Conservation (phyloP, 2,329 filamentous ascomycete genomes). For the Colletotrichum zoysiae region DNA sequence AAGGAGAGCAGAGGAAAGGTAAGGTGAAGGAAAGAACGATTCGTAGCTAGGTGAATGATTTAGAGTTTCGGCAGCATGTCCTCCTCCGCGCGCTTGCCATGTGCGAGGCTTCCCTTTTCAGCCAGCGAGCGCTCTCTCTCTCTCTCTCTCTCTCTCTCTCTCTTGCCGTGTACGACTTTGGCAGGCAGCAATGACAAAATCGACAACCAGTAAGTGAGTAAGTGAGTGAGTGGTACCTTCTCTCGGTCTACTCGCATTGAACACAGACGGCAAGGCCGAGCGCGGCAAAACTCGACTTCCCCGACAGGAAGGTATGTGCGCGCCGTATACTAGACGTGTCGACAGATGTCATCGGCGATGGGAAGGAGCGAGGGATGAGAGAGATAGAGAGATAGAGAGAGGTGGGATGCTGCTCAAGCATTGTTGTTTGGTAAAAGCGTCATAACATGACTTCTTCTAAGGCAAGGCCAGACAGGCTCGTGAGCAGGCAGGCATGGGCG, state of each 20-base stretch:
- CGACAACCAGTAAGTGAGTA: not conserved
- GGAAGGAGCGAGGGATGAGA: not conserved
- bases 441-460: not conserved
- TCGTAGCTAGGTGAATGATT: not conserved
- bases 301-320: not conserved
- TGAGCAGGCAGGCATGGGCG: not conserved
- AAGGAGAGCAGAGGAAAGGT: too few species aligned
- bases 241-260: not conserved
- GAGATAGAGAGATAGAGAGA: not conserved
- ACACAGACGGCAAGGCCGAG: not conserved
- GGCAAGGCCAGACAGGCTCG: not conserved
- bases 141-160: not conserved
- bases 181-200: not conserved
- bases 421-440: not conserved
- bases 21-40: not conserved
- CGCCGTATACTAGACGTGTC: not conserved
- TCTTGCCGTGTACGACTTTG: not conserved
- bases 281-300: not conserved
- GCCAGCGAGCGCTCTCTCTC: not conserved
- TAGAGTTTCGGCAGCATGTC: constrained; percentile 35
- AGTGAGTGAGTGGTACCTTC: not conserved
- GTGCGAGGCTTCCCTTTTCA: constrained; percentile 22
- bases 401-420: not conserved
- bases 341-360: not conserved
- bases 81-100: constrained; percentile 24